Conservation (phyloP, 495 filamentous ascomycete genomes). For the Penicillium malachiteum region DNA sequence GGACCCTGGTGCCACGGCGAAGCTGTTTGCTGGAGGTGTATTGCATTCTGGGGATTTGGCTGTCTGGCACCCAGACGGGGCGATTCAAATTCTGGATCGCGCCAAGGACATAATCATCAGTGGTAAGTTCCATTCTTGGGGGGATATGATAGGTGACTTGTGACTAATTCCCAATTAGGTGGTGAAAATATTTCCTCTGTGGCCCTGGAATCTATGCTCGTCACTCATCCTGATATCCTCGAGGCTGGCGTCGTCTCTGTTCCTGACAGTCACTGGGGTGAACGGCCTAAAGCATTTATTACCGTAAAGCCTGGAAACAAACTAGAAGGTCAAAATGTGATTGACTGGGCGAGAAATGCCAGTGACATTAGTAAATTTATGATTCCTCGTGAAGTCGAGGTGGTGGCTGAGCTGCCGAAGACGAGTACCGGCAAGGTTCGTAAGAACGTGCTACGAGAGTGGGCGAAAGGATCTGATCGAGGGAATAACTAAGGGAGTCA, state of each 20-base stretch:
- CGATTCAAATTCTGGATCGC: constrained; percentile 87
- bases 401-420: constrained; percentile 87
- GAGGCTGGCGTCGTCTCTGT: constrained; percentile 92
- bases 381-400: constrained; percentile 90
- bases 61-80: constrained; percentile 86
- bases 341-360: constrained; percentile 78
- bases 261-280: constrained; percentile 88
- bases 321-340: constrained; percentile 68
- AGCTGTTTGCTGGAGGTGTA: constrained; percentile 84
- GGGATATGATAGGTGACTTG: neutral
- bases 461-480: constrained; percentile 60
- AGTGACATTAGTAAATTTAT: constrained; percentile 88
- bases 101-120: constrained; percentile 99
- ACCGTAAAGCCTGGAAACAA: constrained; percentile 67
- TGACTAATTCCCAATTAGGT: constrained; percentile 48
- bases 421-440: constrained; percentile 94
- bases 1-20: constrained; percentile 80
- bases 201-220: constrained; percentile 89
- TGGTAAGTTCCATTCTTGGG: constrained; percentile 51
- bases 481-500: neutral
- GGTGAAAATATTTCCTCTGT: constrained; percentile 97
- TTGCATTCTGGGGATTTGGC: constrained; percentile 89
- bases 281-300: constrained; percentile 89
- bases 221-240: constrained; percentile 80
- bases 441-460: constrained; percentile 90